Conservation (phyloP, 306 rosid species). For the Delonix regia region DNA sequence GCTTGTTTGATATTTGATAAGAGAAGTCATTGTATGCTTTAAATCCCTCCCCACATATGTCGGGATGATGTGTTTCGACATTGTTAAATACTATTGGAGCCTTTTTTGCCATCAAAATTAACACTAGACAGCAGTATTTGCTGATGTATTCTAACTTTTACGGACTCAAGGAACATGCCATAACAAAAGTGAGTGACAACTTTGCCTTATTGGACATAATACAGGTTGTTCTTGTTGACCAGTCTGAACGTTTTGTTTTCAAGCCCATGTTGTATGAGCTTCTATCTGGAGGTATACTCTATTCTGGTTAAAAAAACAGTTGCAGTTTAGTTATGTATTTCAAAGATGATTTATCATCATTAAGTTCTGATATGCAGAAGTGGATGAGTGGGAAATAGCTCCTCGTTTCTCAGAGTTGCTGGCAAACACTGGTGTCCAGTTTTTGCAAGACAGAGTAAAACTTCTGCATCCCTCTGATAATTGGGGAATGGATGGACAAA, state of each 20-base stretch:
- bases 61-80: not conserved
- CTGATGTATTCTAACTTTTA: not conserved
- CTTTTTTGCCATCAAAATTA: not conserved
- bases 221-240: constrained; percentile 57
- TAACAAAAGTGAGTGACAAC: not conserved
- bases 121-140: not conserved
- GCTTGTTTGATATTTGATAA: not conserved
- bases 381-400: constrained; percentile 97
- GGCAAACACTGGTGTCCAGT: constrained; percentile 70
- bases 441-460: constrained; percentile 83
- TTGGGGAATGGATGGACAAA: constrained; percentile 54
- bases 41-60: not conserved
- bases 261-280: constrained; percentile 98
- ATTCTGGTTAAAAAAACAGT: constrained; percentile 23
- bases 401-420: constrained; percentile 89
- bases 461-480: constrained; percentile 67
- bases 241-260: constrained; percentile 58
- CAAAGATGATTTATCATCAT: constrained; percentile 33
- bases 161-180: not conserved
- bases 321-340: constrained; percentile 23
- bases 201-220: constrained; percentile 33
- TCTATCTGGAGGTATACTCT: constrained; percentile 79
- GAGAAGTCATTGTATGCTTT: not conserved
- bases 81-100: not conserved
- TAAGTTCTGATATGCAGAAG: constrained; percentile 59